Conservation (phyloP, 1,284 basidiomycete species). For the Ceratobasidium sp. region DNA sequence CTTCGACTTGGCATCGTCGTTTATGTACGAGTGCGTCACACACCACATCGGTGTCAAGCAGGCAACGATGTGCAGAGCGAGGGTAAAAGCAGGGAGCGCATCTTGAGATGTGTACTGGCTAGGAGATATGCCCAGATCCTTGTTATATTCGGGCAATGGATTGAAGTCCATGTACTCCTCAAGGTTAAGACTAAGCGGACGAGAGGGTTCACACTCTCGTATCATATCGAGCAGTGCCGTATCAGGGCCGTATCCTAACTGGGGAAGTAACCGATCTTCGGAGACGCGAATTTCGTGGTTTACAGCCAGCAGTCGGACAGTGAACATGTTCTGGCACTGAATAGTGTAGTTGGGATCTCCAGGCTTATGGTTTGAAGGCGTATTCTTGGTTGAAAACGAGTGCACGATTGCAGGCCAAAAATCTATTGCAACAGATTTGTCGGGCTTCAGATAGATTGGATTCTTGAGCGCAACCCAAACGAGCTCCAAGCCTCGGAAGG, state of each 20-base stretch:
- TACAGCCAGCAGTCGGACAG: constrained; percentile 67
- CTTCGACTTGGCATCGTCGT: constrained; percentile 48
- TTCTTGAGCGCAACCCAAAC: constrained; percentile 35
- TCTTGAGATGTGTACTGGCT: constrained; percentile 46
- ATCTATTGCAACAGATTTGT: constrained; percentile 9
- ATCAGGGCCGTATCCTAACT: constrained; percentile 67
- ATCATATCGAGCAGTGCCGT: constrained; percentile 51
- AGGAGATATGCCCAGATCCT: constrained; percentile 1
- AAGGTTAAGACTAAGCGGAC: constrained; percentile 57
- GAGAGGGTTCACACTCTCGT: constrained; percentile 41
- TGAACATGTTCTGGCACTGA: constrained; percentile 53
- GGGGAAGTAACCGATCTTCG: constrained; percentile 69
- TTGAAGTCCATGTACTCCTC: constrained; percentile 57
- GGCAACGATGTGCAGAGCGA: constrained; percentile 71
- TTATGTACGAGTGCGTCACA: constrained; percentile 59
- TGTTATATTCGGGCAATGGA: constrained; percentile 50
- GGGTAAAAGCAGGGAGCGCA: constrained; percentile 65
- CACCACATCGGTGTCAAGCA: constrained; percentile 67
- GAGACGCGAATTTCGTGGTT: constrained; percentile 56
- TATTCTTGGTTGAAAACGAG: constrained; percentile 60
- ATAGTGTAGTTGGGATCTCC: constrained; percentile 39
- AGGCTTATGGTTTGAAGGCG: constrained; percentile 45
- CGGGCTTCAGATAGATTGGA: constrained; percentile 5
- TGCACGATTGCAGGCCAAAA: constrained; percentile 48
- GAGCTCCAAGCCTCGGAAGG: constrained; percentile 26